Percentiles rank a stretch among this genome's conserved stretches.
Evolutionary conservation across 2,329 filamentous ascomycete genomes (phyloP).

Genomic region (Pseudogymnoascus sp.): DNA sequence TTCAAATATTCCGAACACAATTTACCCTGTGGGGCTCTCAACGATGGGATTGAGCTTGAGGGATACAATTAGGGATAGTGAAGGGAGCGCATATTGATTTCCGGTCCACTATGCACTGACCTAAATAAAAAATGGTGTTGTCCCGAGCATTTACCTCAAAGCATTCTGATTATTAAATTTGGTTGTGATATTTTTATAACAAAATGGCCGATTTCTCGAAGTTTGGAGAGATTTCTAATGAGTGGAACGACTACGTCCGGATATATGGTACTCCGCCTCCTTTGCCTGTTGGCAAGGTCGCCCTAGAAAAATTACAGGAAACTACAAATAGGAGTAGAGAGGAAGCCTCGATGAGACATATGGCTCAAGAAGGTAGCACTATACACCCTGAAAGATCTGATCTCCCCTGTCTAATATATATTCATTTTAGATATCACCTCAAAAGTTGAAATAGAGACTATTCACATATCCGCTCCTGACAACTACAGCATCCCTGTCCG

Average conservation of each 20-base stretch:
- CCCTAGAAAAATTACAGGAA: slow-evolving; percentile 21
- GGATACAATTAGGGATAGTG: too few relatives aligned
- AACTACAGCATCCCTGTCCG: slow-evolving; percentile 36
- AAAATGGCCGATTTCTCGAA: slow-evolving; percentile 31
- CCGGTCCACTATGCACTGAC: too few relatives aligned
- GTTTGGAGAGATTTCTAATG: slow-evolving; percentile 34
- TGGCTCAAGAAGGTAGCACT: slow-evolving; percentile 24
- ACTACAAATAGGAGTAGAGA: slow-evolving; percentile 30
- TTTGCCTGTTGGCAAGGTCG: slow-evolving; percentile 11
- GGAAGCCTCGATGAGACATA: slow-evolving; percentile 23
- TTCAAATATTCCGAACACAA: too few relatives aligned
- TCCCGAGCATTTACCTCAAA: too few relatives aligned
- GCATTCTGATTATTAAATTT: not conserved
- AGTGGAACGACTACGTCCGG: slow-evolving; percentile 35
- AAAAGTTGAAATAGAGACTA: slow-evolving; percentile 30
- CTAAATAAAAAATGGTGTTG: too few relatives aligned
- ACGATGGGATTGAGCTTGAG: too few relatives aligned
- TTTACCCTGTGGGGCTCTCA: too few relatives aligned
- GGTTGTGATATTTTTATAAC: not conserved
- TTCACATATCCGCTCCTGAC: slow-evolving; percentile 36
- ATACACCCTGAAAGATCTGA: slow-evolving; percentile 2
- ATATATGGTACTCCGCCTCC: slow-evolving; percentile 25
- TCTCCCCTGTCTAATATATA: not conserved
- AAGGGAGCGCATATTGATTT: too few relatives aligned
- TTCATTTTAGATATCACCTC: not conserved